These are phyloP conservation scores for Phoma sp. DNA, from an alignment of 2,329 filamentous ascomycete genomes.

Conservation along the genomic window DNA sequence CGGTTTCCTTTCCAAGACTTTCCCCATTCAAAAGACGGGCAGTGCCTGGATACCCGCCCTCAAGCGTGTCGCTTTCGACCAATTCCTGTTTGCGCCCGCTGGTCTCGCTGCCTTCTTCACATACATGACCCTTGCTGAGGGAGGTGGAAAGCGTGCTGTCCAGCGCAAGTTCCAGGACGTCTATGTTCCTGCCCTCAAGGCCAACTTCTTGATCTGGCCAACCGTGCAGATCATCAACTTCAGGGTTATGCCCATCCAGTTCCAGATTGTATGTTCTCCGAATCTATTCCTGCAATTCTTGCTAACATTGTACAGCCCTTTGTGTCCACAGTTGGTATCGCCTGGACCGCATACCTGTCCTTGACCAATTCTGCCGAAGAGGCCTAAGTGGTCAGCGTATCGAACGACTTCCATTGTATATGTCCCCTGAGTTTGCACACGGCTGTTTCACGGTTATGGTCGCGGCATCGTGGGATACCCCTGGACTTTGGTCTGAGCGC, in stretches of 20 bases:
- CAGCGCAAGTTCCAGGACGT: conserved; percentile 88
- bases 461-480: conserved; percentile 23
- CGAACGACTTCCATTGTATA: conserved; percentile 25
- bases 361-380: conserved; percentile 88
- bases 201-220: conserved; percentile 95
- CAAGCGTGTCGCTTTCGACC: conserved; percentile 91
- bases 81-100: conserved; percentile 89
- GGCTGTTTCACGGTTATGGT: conserved; percentile 17
- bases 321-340: conserved; percentile 92
- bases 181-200: conserved; percentile 91
- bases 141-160: conserved; percentile 81
- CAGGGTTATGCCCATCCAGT: conserved; percentile 90
- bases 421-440: conserved; percentile 23
- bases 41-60: conserved; percentile 77
- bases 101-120: conserved; percentile 90
- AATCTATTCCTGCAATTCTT: not conserved
- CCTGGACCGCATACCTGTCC: conserved; percentile 96
- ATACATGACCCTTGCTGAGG: conserved; percentile 94
- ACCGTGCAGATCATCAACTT: conserved; percentile 97
- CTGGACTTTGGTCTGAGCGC: conserved; percentile 26
- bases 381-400: conserved; percentile 38
- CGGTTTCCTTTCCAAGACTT: conserved; percentile 77
- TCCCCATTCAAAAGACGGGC: conserved; percentile 78
- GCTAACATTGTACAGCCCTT: conserved; percentile 70
- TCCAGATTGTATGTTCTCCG: conserved; percentile 79